These are phyloP conservation scores for Boletellus ananiceps DNA, from an alignment of 768 basidiomycete species.

Conservation along the genomic window DNA sequence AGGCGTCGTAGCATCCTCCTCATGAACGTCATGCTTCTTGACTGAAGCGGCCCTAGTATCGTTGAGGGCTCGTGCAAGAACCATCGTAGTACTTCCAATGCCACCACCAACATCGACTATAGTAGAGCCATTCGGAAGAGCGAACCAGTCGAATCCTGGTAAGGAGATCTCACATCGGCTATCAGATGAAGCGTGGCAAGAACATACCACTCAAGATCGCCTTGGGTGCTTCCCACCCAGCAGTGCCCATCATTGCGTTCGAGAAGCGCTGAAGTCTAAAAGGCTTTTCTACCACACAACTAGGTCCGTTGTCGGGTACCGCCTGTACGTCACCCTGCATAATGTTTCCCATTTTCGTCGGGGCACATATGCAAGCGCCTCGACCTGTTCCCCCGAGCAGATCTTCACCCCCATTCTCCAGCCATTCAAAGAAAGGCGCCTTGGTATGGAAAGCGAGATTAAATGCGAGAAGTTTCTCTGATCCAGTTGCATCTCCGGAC, in stretches of 20 bases:
- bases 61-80: constrained; percentile 38
- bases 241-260: constrained; percentile 70
- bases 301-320: neutral
- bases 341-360: neutral
- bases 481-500: neutral
- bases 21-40: constrained; percentile 1
- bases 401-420: constrained; percentile 52
- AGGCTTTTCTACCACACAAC: constrained; percentile 28
- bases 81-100: constrained; percentile 50
- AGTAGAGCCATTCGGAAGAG: constrained; percentile 44
- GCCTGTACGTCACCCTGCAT: neutral
- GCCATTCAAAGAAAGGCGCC: constrained; percentile 66
- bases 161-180: neutral
- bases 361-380: constrained; percentile 9
- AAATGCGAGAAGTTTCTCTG: constrained; percentile 48
- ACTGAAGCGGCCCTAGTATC: neutral
- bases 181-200: neutral
- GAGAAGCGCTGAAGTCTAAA: constrained; percentile 66
- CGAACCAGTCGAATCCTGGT: constrained; percentile 56
- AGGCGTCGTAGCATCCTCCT: neutral
- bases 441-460: constrained; percentile 61
- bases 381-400: constrained; percentile 21
- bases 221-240: constrained; percentile 64
- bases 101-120: constrained; percentile 71
- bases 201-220: constrained; percentile 50